Percentiles rank a stretch among this genome's conserved stretches.
Evolutionary conservation across 2,329 filamentous ascomycete species (phyloP).

Genomic region (Sarocladium brachiariae): DNA sequence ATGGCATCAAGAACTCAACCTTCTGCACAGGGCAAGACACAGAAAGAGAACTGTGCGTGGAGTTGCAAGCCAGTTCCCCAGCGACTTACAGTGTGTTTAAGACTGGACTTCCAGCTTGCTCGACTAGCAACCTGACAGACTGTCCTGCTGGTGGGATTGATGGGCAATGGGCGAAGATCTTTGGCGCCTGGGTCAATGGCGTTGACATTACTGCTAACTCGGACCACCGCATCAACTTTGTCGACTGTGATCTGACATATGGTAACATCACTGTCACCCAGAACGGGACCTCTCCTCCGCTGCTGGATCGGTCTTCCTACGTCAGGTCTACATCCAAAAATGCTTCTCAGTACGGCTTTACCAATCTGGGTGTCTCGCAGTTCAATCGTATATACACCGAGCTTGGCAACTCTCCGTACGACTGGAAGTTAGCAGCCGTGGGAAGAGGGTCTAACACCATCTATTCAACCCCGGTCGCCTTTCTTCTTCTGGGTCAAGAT

Average conservation of each 20-base stretch:
- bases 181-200: conserved; percentile 13
- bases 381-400: conserved; percentile 12
- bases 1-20: background rate
- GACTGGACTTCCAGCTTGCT: conserved; percentile 9
- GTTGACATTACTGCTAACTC: background rate
- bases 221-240: conserved; percentile 10
- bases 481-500: conserved; percentile 10
- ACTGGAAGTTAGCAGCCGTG: background rate
- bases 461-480: conserved; percentile 8
- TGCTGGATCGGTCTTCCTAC: conserved; percentile 9
- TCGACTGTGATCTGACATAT: conserved; percentile 12
- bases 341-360: background rate
- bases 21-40: background rate
- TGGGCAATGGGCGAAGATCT: conserved; percentile 11
- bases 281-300: conserved; percentile 10
- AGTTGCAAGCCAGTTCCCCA: conserved; percentile 3
- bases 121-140: background rate
- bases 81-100: conserved; percentile 11
- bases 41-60: conserved; percentile 8
- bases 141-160: background rate
- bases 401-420: conserved; percentile 10
- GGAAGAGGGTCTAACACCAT: conserved; percentile 9
- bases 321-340: background rate
- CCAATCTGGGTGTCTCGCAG: background rate
- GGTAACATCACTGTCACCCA: conserved; percentile 13